Percentiles rank a stretch among this genome's conserved stretches.
Conservation (phyloP, 345 rosid species). For the Eucalyptus erythrocorys region DNA sequence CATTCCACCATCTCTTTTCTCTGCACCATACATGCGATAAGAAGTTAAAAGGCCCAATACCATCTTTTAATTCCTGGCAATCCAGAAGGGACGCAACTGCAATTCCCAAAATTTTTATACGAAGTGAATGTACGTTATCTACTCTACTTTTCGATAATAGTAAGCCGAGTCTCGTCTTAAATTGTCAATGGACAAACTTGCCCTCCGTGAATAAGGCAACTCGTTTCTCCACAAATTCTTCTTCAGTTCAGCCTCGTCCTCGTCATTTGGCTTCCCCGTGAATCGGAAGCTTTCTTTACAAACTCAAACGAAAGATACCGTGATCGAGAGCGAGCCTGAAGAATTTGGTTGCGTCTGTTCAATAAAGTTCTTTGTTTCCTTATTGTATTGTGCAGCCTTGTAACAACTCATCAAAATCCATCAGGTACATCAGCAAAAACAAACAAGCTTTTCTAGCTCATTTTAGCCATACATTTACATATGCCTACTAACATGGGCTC, state of each 20-base stretch:
- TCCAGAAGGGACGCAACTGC: neutral
- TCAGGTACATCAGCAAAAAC: neutral
- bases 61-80: neutral
- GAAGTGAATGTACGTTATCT: neutral
- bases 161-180: neutral
- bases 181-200: neutral
- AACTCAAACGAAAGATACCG: neutral
- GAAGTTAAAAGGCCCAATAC: neutral
- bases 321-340: neutral
- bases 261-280: neutral
- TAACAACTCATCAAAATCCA: neutral
- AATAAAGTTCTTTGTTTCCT: neutral
- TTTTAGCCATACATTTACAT: neutral
- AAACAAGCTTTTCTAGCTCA: neutral
- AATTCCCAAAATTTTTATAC: neutral
- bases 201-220: too few relatives aligned
- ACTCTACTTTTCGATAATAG: too few relatives aligned
- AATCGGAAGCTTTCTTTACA: neutral
- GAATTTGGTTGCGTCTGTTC: neutral
- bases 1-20: neutral
- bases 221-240: neutral
- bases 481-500: neutral
- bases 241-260: neutral
- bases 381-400: neutral
- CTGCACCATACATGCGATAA: neutral